Conservation (phyloP, 2,329 filamentous ascomycete species). For the Aspergillus uvarum region DNA sequence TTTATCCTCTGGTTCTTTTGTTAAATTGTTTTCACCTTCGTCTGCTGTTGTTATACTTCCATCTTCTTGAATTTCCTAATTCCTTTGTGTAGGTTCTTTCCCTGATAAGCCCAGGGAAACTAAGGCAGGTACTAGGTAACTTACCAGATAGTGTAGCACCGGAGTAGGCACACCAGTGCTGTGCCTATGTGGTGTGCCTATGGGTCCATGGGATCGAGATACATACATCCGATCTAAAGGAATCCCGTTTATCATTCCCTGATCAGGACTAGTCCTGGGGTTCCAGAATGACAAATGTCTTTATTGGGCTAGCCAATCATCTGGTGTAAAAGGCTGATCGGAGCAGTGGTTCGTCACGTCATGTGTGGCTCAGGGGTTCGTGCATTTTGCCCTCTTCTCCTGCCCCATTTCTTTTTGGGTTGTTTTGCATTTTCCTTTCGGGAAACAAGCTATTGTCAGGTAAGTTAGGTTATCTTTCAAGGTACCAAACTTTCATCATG, state of each 20-base stretch:
- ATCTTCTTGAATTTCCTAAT: too few species aligned
- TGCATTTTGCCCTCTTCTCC: conserved; percentile 16
- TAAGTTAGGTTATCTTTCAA: background rate
- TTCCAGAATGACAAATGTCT: conserved; percentile 28
- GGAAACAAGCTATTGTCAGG: background rate
- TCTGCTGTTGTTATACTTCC: background rate
- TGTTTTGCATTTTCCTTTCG: background rate
- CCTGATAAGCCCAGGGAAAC: background rate
- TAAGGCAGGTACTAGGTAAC: background rate
- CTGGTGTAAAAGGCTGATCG: background rate
- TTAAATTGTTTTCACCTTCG: too few species aligned
- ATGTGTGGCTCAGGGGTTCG: conserved; percentile 20
- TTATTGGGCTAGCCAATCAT: conserved; percentile 22
- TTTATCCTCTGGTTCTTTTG: too few species aligned
- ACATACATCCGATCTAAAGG: background rate
- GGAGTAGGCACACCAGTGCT: background rate
- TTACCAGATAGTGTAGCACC: background rate
- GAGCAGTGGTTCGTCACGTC: conserved; percentile 20
- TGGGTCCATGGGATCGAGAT: background rate
- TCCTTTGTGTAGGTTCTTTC: background rate
- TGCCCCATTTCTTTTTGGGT: background rate
- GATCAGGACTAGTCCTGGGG: conserved; percentile 8
- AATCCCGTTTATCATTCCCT: conserved; percentile 21
- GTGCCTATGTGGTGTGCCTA: too few species aligned
- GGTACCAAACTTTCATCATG: background rate